phyloP scores from a whole-genome alignment of 2,329 filamentous ascomycete species.

The Fonsecaea monophora region DNA sequence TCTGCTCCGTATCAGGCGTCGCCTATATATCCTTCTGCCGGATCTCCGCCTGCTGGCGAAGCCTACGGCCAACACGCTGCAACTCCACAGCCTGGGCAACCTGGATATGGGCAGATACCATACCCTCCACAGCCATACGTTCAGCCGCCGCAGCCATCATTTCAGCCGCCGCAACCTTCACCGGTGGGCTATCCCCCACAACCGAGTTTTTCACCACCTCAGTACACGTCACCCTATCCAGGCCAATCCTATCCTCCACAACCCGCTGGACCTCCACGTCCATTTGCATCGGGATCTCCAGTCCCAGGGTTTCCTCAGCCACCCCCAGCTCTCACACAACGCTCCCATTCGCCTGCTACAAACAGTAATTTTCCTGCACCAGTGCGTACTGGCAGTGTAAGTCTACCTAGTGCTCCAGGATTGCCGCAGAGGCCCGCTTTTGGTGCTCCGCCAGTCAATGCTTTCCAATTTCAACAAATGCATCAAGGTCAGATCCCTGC shows the following conservation, averaged over 20 bases:
- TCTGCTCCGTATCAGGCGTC: slow-evolving; percentile 30
- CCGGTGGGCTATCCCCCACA: slow-evolving; percentile 40
- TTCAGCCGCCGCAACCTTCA: slow-evolving; percentile 34
- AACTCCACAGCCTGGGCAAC: slow-evolving; percentile 38
- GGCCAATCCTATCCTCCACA: slow-evolving; percentile 48
- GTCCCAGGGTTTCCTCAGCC: slow-evolving; percentile 51
- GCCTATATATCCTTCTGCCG: slow-evolving; percentile 23
- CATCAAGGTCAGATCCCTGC: slow-evolving; percentile 58
- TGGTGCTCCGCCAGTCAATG: slow-evolving; percentile 60
- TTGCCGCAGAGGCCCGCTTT: slow-evolving; percentile 68
- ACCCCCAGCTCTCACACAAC: slow-evolving; percentile 53
- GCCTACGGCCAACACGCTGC: slow-evolving; percentile 39
- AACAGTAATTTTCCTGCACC: slow-evolving; percentile 41
- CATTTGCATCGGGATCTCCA: slow-evolving; percentile 52
- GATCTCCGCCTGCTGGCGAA: slow-evolving; percentile 24
- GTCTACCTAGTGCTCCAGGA: slow-evolving; percentile 62
- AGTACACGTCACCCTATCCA: slow-evolving; percentile 44
- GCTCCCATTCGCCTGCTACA: slow-evolving; percentile 42
- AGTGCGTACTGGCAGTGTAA: slow-evolving; percentile 59
- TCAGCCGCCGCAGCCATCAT: slow-evolving; percentile 30
- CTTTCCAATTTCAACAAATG: slow-evolving; percentile 63
- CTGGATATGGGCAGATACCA: slow-evolving; percentile 32
- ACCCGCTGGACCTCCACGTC: slow-evolving; percentile 43
- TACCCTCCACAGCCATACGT: slow-evolving; percentile 29
- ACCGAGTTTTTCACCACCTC: slow-evolving; percentile 44